phyloP scores from a whole-genome alignment of 2,329 filamentous ascomycete species.

The Ophiostoma piceae region DNA sequence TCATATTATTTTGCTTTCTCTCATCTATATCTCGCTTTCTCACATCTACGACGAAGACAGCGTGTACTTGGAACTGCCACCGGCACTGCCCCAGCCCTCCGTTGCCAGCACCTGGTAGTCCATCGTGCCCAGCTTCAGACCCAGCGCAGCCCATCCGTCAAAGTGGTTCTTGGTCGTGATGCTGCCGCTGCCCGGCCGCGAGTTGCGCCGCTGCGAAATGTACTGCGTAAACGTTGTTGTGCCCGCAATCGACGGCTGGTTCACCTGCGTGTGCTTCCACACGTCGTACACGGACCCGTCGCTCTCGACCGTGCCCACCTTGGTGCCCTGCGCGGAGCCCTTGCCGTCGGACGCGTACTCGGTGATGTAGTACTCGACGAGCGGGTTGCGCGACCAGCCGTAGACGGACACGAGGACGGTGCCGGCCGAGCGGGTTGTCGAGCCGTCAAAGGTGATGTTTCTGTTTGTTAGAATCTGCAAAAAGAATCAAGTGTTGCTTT shows the following conservation, averaged over 20 bases:
- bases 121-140: slow-evolving; percentile 44
- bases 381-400: slow-evolving; percentile 37
- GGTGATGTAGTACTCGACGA: slow-evolving; percentile 39
- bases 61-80: slow-evolving; percentile 33
- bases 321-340: slow-evolving; percentile 32
- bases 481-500: no score
- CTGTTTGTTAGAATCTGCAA: slow-evolving; percentile 13
- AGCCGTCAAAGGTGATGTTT: slow-evolving; percentile 33
- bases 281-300: slow-evolving; percentile 37
- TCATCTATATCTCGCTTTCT: background rate
- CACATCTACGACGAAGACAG: slow-evolving; percentile 20
- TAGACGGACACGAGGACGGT: slow-evolving; percentile 37
- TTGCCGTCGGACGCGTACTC: slow-evolving; percentile 34
- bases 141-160: slow-evolving; percentile 44
- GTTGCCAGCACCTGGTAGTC: slow-evolving; percentile 50
- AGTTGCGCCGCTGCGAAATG: slow-evolving; percentile 43
- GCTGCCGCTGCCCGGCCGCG: slow-evolving; percentile 43
- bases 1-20: background rate
- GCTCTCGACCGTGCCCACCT: slow-evolving; percentile 33
- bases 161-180: slow-evolving; percentile 49
- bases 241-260: slow-evolving; percentile 44
- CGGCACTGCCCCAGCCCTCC: slow-evolving; percentile 41
- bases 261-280: slow-evolving; percentile 36
- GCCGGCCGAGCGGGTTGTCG: slow-evolving; percentile 28
- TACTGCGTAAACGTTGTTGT: slow-evolving; percentile 48